phyloP scores from a whole-genome alignment of 2,329 filamentous ascomycete genomes.

The Cladosporium halotolerans region DNA sequence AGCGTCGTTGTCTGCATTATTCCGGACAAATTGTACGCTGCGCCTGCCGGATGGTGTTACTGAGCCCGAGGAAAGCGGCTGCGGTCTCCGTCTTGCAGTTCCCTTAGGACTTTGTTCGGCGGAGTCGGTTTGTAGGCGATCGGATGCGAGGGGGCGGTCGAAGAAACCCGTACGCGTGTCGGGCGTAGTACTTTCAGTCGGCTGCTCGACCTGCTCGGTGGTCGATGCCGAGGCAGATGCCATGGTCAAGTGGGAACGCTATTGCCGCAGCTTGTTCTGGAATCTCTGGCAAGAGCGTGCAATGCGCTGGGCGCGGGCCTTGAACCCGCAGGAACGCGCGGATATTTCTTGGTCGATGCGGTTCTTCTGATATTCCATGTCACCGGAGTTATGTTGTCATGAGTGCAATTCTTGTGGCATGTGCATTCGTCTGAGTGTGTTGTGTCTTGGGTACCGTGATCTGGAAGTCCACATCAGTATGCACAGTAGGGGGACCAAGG shows the following conservation, averaged over 20 bases:
- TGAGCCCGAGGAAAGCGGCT: slow-evolving; percentile 3
- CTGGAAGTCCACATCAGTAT: too few relatives aligned
- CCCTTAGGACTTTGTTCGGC: slow-evolving; percentile 5
- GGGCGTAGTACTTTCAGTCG: background rate
- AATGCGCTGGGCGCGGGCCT: slow-evolving; percentile 1
- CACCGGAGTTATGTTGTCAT: background rate
- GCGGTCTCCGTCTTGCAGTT: slow-evolving; percentile 1
- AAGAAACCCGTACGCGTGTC: slow-evolving; percentile 1
- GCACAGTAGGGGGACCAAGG: too few relatives aligned
- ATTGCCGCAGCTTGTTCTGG: slow-evolving; percentile 9
- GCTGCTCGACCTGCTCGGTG: slow-evolving; percentile 4
- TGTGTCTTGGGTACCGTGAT: too few relatives aligned
- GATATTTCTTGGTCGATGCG: background rate
- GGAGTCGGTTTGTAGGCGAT: background rate
- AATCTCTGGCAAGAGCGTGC: slow-evolving; percentile 4
- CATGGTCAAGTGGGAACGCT: slow-evolving; percentile 8
- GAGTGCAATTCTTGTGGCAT: too few relatives aligned
- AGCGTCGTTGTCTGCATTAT: slow-evolving; percentile 16
- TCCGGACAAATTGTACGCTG: slow-evolving; percentile 27
- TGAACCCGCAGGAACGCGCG: background rate
- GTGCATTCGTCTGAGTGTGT: too few relatives aligned
- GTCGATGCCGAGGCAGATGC: background rate
- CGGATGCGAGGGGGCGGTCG: slow-evolving; percentile 2
- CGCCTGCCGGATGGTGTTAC: slow-evolving; percentile 12
- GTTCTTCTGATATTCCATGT: slow-evolving; percentile 2